Base-by-base conservation (phyloP, 192 early-diverging fungal genomes). In the Umbelopsis vinacea region DNA sequence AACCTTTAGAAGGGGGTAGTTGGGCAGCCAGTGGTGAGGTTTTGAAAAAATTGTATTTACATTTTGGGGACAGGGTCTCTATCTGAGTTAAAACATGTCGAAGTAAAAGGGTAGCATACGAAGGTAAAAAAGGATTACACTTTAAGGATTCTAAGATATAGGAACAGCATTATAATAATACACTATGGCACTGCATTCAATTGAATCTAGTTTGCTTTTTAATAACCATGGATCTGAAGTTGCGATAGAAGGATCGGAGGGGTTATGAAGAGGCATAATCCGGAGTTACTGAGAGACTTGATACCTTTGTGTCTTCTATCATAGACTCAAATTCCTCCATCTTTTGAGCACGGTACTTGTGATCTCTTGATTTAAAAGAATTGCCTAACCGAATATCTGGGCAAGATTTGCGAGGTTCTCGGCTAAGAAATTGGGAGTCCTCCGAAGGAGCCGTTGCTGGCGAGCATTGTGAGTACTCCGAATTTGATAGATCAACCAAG, bases 281-380 rank as follows among this genome's bases (percentile, higher is more conserved):
- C 4, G 11, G 26, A 8, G 33, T 37, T 19, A 63, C 0, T 22
- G 33, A 63, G 0, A 6, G 35, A 35, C 57, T 29, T n/a, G 37
- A 15, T 12, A 63, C 26, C 3, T 63, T 63, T 29, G 26, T 19
- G 57, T 12, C 35, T 29, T 63, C 57, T n/a, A 63, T 63, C 17
- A 37, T 15, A 1, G 57, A 63, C 33, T 63, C 57, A 19, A 63
- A 63, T 63, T 63, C 57, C 37, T 26, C 15, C 57, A 63, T 63
- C 33, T 63, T 63, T 19, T 14, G 57, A 37, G 29, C 57, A 63
- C 57, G 57, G 33, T 37, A 63, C 17, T 63, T 12, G 2, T 38
- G 23, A 35, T 63, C 57, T 29, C 37, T 63, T 63, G 57, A 33
- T 19, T 17, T 14, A 17, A 19, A 4, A 19, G 9, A 6, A 63